A percentile compares a stretch with the other conserved stretches of the same genome.
These are phyloP conservation scores for Xerophyta viscosa DNA, from an alignment of 106 monocot species.

Conservation along the genomic window DNA sequence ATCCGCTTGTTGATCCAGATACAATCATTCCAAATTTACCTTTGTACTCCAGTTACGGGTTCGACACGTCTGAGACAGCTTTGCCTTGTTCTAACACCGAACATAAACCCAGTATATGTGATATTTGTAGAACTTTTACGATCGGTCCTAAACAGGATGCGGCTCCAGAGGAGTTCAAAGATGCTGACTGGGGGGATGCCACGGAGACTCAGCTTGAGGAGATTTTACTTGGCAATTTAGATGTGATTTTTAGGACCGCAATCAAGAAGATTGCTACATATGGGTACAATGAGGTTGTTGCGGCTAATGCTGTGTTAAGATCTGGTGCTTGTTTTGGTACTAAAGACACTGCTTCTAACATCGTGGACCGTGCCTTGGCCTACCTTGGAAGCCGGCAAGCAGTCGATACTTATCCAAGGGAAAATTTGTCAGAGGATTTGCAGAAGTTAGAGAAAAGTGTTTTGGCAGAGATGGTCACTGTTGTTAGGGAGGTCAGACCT, in stretches of 20 bases:
- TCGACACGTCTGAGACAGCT: conserved; percentile 27
- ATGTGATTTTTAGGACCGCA: conserved; percentile 46
- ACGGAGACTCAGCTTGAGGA: conserved; percentile 74
- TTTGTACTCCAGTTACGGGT: conserved; percentile 31
- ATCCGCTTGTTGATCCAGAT: conserved; percentile 35
- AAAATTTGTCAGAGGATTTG: conserved; percentile 50
- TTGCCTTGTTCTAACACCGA: conserved; percentile 22
- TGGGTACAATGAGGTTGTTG: conserved; percentile 67
- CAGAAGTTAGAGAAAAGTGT: conserved; percentile 46
- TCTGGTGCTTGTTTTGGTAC: conserved; percentile 38
- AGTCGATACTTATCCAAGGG: conserved; percentile 25
- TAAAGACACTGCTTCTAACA: conserved; percentile 48
- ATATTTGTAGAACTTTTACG: conserved; percentile 24
- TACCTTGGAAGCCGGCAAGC: conserved; percentile 43
- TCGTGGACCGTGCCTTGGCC: conserved; percentile 66
- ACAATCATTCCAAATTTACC: conserved; percentile 9
- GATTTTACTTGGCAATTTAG: conserved; percentile 47
- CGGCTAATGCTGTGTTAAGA: conserved; percentile 46
- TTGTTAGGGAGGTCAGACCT: conserved; percentile 56
- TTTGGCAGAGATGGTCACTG: conserved; percentile 64
- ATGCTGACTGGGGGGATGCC: conserved; percentile 54
- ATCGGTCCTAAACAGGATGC: conserved; percentile 13
- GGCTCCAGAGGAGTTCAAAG: conserved; percentile 35
- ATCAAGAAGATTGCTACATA: conserved; percentile 38
- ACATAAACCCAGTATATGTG: conserved; percentile 30